Conservation (phyloP, 129 eudicot genomes). For the Centrapalus pauciflorus region DNA sequence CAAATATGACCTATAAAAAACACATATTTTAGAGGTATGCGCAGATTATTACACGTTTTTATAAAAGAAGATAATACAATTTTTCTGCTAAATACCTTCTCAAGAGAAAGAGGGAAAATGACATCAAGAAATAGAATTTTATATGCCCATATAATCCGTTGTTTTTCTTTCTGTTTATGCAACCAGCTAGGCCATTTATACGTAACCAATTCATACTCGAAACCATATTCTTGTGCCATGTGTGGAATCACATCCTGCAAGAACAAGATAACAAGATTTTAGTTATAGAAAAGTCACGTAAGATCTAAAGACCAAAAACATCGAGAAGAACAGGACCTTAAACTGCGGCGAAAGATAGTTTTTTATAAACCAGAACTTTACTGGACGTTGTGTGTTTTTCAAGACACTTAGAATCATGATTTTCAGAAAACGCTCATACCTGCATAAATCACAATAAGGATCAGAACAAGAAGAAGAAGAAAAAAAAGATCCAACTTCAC, state of each 20-base stretch:
- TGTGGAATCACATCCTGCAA: slow-evolving; percentile 93
- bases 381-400: slow-evolving; percentile 79
- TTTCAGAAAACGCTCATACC: slow-evolving; percentile 87
- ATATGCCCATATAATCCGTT: slow-evolving; percentile 95
- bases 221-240: slow-evolving; percentile 92
- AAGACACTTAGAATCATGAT: slow-evolving; percentile 92
- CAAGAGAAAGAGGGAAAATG: slow-evolving; percentile 92
- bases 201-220: slow-evolving; percentile 88
- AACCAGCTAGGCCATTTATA: slow-evolving; percentile 99
- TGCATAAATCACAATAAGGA: slow-evolving; percentile 33
- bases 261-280: neutral
- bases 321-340: slow-evolving; percentile 48
- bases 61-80: neutral
- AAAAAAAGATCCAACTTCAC: neutral
- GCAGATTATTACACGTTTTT: neutral
- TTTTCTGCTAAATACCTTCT: slow-evolving; percentile 55
- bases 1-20: slow-evolving; percentile 84
- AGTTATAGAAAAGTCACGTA: neutral
- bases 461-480: too few species aligned
- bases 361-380: slow-evolving; percentile 97
- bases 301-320: neutral
- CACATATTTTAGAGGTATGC: neutral
- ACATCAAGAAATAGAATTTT: slow-evolving; percentile 97
- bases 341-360: slow-evolving; percentile 95
- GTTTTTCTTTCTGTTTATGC: slow-evolving; percentile 94